Conservation (phyloP, 2,329 filamentous ascomycete genomes). For the Stromatinia cepivora region DNA sequence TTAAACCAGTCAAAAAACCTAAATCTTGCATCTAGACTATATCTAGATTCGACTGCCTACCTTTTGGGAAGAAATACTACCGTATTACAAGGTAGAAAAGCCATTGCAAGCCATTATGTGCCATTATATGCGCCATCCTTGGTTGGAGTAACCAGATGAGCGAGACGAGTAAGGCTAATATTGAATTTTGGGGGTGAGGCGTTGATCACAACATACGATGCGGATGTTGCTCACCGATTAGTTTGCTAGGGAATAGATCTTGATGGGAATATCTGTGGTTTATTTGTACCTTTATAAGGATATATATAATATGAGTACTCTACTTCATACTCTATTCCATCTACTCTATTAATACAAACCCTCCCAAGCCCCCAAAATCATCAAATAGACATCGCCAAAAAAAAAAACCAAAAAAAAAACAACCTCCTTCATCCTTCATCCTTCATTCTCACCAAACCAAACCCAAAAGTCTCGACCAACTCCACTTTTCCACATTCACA, state of each 20-base stretch:
- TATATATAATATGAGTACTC: neutral
- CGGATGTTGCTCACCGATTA: neutral
- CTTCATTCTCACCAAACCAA: neutral
- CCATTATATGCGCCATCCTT: neutral
- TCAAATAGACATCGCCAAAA: too few relatives aligned
- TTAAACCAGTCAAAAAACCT: neutral
- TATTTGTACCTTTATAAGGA: neutral
- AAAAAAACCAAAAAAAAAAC: too few relatives aligned
- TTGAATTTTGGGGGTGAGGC: constrained; percentile 4
- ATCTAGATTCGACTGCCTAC: neutral
- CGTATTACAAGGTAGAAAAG: neutral
- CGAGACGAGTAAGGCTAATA: constrained; percentile 6
- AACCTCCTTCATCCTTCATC: neutral
- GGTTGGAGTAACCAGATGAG: constrained; percentile 1
- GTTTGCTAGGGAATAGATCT: too few relatives aligned
- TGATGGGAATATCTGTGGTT: neutral
- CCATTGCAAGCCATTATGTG: neutral
- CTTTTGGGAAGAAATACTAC: neutral
- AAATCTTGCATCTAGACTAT: neutral
- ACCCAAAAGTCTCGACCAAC: neutral
- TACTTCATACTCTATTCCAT: neutral
- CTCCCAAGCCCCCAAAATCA: too few relatives aligned
- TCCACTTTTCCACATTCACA: neutral
- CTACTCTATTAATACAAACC: neutral
- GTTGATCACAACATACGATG: neutral